Evolutionary conservation across 2,329 filamentous ascomycete genomes (phyloP), one percentile per base, ranked within the genome.

Genomic region (Lecanicillium sp.): DNA sequence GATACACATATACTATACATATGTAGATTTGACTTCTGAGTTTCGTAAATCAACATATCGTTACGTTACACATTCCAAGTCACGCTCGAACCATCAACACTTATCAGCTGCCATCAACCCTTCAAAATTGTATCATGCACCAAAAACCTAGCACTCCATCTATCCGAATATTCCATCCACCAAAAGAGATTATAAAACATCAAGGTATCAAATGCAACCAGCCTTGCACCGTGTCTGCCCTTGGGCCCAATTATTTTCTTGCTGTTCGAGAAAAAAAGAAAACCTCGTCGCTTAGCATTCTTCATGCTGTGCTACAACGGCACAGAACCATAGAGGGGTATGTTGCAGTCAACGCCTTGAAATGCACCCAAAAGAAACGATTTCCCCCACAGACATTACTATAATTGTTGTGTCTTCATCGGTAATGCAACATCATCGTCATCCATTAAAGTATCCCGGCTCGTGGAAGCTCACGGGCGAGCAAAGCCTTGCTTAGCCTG

Each of bases 401-500:
- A 21, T 23, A 17, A 20, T 30, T 39, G 15, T 15, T 24, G 10
- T 6, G 27, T 39, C 19, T 38, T 19, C 38, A 42, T 19, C 40
- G 19, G 24, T 29, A 33, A 38, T 35, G 27, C 26, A 14, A 27
- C 24, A 23, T 35, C 27, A 30, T 21, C 41, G 24, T 45, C n/a
- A 29, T 39, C 26, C 15, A 17, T 27, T 24, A 35, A 32, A 6
- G 7, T 15, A 41, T 44, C 35, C 15, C 23, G 38, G 17, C 30
- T 24, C 35, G 26, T 17, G 30, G 37, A 33, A 32, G 43, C 20
- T 55, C 48, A 63, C 27, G 62, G 59, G 44, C 63, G 60, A 49
- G 62, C 56, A 44, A 58, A 57, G 21, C 58, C 60, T 52, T 62
- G 60, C 50, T 57, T 62, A 23, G 49, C 46, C 54, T 62, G 72